Percentiles rank a stretch among this genome's conserved stretches.
These are phyloP conservation scores for Chytriomyces hyalinus DNA, from an alignment of 192 early-diverging fungal species.

Conservation along the genomic window DNA sequence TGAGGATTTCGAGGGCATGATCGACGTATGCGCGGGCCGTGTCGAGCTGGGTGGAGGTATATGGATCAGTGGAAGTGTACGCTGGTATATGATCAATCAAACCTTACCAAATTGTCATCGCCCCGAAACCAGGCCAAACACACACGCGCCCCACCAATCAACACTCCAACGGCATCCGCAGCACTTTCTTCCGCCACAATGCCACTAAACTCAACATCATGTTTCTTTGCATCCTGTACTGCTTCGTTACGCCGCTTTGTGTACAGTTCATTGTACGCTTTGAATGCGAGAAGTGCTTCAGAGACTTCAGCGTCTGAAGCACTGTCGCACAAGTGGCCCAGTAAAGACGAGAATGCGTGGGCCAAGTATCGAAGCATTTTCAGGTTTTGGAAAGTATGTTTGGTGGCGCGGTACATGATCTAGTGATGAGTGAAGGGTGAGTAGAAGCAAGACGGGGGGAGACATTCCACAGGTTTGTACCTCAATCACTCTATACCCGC, in stretches of 20 bases:
- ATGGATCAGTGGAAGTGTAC: background rate
- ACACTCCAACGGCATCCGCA: slow-evolving; percentile 53
- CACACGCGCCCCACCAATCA: slow-evolving; percentile 47
- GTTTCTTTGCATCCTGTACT: background rate
- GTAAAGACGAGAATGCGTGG: slow-evolving; percentile 53
- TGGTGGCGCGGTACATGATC: slow-evolving; percentile 57
- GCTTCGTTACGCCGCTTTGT: slow-evolving; percentile 42
- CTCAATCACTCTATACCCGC: slow-evolving; percentile 52
- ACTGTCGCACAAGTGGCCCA: slow-evolving; percentile 48
- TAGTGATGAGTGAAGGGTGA: slow-evolving; percentile 17
- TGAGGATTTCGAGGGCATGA: slow-evolving; percentile 45
- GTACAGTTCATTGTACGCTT: slow-evolving; percentile 50
- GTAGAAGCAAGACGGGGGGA: slow-evolving; percentile 1
- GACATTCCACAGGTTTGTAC: slow-evolving; percentile 18
- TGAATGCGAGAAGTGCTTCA: slow-evolving; percentile 45
- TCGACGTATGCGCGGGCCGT: slow-evolving; percentile 48
- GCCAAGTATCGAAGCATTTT: slow-evolving; percentile 53
- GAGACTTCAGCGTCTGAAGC: slow-evolving; percentile 46
- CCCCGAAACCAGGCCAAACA: slow-evolving; percentile 38
- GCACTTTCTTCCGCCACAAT: slow-evolving; percentile 45
- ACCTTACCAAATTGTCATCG: slow-evolving; percentile 43
- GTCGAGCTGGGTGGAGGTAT: slow-evolving; percentile 33
- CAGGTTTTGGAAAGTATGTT: slow-evolving; percentile 58
- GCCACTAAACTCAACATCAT: slow-evolving; percentile 1
- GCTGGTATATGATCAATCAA: background rate